Evolutionary conservation across 2,329 filamentous ascomycete genomes (phyloP).

Genomic region (Colletotrichum incanum): DNA sequence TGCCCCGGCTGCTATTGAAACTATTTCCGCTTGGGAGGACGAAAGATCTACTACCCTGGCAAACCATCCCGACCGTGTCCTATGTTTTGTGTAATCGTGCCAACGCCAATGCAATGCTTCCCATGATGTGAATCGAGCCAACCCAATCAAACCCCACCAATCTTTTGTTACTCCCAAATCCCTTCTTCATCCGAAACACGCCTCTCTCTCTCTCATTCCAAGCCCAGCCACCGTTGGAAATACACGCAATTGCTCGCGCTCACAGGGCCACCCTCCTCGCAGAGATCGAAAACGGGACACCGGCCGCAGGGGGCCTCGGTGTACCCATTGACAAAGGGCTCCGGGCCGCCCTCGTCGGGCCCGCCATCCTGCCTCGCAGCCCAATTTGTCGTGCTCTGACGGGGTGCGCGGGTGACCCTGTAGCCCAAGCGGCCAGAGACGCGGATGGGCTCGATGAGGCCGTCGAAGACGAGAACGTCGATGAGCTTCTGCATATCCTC

Average conservation of each 20-base stretch:
- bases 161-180: background rate
- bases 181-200: background rate
- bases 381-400: slow-evolving; percentile 61
- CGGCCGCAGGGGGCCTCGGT: slow-evolving; percentile 92
- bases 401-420: slow-evolving; percentile 66
- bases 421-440: slow-evolving; percentile 67
- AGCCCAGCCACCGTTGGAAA: slow-evolving; percentile 86
- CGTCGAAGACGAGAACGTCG: slow-evolving; percentile 91
- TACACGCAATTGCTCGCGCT: slow-evolving; percentile 93
- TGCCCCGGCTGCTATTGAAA: slow-evolving; percentile 2
- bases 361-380: slow-evolving; percentile 55
- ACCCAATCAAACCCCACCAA: background rate
- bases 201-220: background rate
- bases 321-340: slow-evolving; percentile 76
- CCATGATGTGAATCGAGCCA: slow-evolving; percentile 31
- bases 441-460: slow-evolving; percentile 79
- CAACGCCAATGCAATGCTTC: slow-evolving; percentile 43
- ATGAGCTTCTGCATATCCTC: slow-evolving; percentile 88
- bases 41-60: slow-evolving; percentile 18
- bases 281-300: slow-evolving; percentile 94
- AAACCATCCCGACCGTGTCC: slow-evolving; percentile 31
- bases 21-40: slow-evolving; percentile 18
- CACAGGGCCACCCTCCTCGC: slow-evolving; percentile 91
- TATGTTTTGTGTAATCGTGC: slow-evolving; percentile 23
- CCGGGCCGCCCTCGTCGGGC: slow-evolving; percentile 55